Base-by-base conservation (phyloP, 225 moss, liverwort and hornwort genomes). In the Climacium dendroides region DNA sequence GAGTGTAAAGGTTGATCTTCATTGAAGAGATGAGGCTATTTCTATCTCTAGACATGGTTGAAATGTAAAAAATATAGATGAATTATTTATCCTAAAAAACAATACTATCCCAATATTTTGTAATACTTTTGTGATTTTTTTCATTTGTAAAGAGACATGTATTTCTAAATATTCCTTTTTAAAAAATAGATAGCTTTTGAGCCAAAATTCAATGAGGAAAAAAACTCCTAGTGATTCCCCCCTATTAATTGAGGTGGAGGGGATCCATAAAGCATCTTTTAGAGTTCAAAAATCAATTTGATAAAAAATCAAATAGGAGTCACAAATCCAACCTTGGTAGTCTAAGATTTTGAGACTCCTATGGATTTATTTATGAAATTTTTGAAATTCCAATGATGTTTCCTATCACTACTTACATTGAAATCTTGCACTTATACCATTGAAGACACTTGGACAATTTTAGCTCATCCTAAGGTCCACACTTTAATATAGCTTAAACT, bases 391-490 rank as follows among this genome's bases (percentile, higher is more conserved):
- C 35, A 19, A 65, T 65, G n/a, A 65, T n/a, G 6, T 19, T 65
- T 4, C 4, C 4, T n/a, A 20, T 20, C 5, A n/a, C 65, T n/a
- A 63, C 9, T 32, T 32, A 9, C 3, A 3, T 63, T 34, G 19
- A 34, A 34, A 64, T 34, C 4, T 20, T 35, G 3, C 34, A 65
- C 11, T n/a, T 20, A n/a, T 11, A 6, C 20, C 6, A n/a, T 29
- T 20, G 6, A 66, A n/a, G 19, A n/a, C 20, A 4, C 20, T 66
- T n/a, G 35, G n/a, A 3, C 66, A 66, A n/a, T 66, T n/a, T 66
- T 66, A 19, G 3, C 10, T n/a, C n/a, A 65, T n/a, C 2, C 3
- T 0, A 0, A 1, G 0, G 6, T 19, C 6, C 3, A 35, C 19
- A 65, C 5, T 3, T 9, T 18, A 64, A 34, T 35, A 19, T 64